These are phyloP conservation scores for Phytophthora pini DNA, from an alignment of 352 stramenopile species.

Conservation along the genomic window DNA sequence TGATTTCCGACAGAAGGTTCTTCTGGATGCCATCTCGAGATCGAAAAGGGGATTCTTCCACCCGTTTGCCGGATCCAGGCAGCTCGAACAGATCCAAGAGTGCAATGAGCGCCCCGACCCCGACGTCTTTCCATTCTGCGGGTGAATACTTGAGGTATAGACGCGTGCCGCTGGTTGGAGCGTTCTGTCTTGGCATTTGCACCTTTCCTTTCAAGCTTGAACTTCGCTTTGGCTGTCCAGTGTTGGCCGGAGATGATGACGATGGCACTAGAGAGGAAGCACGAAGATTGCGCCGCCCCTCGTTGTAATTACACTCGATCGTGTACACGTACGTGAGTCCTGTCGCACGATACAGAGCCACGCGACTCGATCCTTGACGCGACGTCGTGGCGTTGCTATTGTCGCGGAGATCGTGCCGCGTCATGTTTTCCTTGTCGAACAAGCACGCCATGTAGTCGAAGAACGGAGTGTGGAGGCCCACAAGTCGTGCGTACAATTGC, in stretches of 20 bases:
- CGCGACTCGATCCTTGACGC: slow-evolving; percentile 76
- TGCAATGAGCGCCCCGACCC: slow-evolving; percentile 60
- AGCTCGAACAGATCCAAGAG: slow-evolving; percentile 72
- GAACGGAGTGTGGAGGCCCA: slow-evolving; percentile 73
- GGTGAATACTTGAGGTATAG: slow-evolving; percentile 75
- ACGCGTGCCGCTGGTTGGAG: slow-evolving; percentile 33
- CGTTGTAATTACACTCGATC: slow-evolving; percentile 95
- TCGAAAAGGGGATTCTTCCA: slow-evolving; percentile 59
- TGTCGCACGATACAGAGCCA: slow-evolving; percentile 77
- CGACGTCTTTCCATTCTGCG: slow-evolving; percentile 72
- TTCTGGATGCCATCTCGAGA: slow-evolving; percentile 60
- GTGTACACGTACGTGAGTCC: slow-evolving; percentile 88
- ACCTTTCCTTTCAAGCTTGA: slow-evolving; percentile 24
- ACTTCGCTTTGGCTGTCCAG: slow-evolving; percentile 4
- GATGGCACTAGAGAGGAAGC: slow-evolving; percentile 25
- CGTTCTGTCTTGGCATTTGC: slow-evolving; percentile 20
- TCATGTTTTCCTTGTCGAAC: slow-evolving; percentile 89
- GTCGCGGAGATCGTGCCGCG: slow-evolving; percentile 55
- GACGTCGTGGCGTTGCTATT: slow-evolving; percentile 64
- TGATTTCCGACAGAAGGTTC: slow-evolving; percentile 60
- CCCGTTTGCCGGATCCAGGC: slow-evolving; percentile 28
- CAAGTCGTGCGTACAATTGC: slow-evolving; percentile 80
- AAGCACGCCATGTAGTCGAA: slow-evolving; percentile 90
- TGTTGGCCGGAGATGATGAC: slow-evolving; percentile 13
- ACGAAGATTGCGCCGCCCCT: slow-evolving; percentile 52